Evolutionary conservation across 2,329 filamentous ascomycete species (phyloP).

Genomic region (Stagonosporopsis cucurbitacearum): DNA sequence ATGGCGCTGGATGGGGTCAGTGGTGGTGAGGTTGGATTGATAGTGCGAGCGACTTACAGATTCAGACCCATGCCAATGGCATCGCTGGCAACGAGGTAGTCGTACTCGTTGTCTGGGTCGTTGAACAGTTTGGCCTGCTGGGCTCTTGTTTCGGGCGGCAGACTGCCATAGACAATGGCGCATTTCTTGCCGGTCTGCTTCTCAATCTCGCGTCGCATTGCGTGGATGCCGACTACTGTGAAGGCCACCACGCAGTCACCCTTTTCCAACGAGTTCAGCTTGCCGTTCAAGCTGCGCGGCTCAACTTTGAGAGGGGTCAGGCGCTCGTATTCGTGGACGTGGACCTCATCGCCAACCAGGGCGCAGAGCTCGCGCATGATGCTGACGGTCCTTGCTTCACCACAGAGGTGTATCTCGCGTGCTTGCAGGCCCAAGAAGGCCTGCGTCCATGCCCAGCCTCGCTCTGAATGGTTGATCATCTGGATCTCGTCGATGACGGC

Average conservation of each 20-base stretch:
- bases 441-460: constrained; percentile 94
- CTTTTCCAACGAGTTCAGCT: constrained; percentile 76
- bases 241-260: constrained; percentile 93
- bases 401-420: constrained; percentile 90
- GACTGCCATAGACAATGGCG: constrained; percentile 88
- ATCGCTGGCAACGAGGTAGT: constrained; percentile 91
- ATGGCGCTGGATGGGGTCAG: constrained; percentile 62
- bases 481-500: constrained; percentile 98
- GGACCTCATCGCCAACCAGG: constrained; percentile 78
- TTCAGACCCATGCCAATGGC: constrained; percentile 98
- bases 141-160: constrained; percentile 91
- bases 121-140: constrained; percentile 94
- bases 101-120: constrained; percentile 92
- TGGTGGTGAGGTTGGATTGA: background rate
- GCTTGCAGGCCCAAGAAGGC: constrained; percentile 87
- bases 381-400: constrained; percentile 81
- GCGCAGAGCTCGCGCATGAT: constrained; percentile 80
- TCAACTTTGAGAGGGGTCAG: constrained; percentile 78
- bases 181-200: constrained; percentile 76
- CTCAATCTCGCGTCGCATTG: constrained; percentile 80
- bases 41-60: constrained; percentile 61
- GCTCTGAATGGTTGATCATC: constrained; percentile 82
- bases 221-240: constrained; percentile 80
- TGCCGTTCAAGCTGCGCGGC: constrained; percentile 65
- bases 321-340: constrained; percentile 83